phyloP scores from a whole-genome alignment of 1,284 basidiomycete species.

The Salmacisia buchloeana region DNA sequence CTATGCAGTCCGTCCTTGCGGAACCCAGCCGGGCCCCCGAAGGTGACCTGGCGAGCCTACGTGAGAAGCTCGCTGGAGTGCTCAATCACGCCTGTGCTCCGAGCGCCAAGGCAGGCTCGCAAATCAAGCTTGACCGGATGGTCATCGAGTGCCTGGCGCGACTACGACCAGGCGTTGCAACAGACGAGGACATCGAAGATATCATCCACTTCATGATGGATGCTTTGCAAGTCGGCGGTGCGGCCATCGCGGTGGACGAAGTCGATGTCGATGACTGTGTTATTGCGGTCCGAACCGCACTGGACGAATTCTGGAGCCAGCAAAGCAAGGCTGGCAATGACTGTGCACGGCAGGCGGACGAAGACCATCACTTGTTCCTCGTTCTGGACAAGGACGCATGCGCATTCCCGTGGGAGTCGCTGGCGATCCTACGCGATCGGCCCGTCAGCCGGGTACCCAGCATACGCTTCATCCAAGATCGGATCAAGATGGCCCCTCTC shows the following conservation, averaged over 20 bases:
- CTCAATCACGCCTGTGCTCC: slow-evolving; percentile 64
- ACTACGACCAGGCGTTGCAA: slow-evolving; percentile 67
- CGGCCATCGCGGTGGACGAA: slow-evolving; percentile 82
- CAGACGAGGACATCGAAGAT: slow-evolving; percentile 89
- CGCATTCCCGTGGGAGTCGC: slow-evolving; percentile 90
- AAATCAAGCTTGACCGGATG: slow-evolving; percentile 61
- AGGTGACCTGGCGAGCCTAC: slow-evolving; percentile 9
- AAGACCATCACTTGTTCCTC: slow-evolving; percentile 70
- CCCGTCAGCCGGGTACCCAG: slow-evolving; percentile 87
- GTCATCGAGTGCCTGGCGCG: slow-evolving; percentile 80
- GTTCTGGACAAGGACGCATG: slow-evolving; percentile 86
- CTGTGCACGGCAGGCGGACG: slow-evolving; percentile 53
- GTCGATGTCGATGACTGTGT: slow-evolving; percentile 81
- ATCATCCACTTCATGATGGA: slow-evolving; percentile 89
- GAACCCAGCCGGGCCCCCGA: not conserved
- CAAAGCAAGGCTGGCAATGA: slow-evolving; percentile 41
- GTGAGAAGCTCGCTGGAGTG: slow-evolving; percentile 63
- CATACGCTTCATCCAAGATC: slow-evolving; percentile 77
- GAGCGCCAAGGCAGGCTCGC: slow-evolving; percentile 50
- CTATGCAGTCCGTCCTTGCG: slow-evolving; percentile 17
- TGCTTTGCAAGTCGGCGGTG: slow-evolving; percentile 84
- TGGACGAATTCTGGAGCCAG: slow-evolving; percentile 36
- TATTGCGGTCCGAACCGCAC: slow-evolving; percentile 34
- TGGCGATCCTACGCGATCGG: slow-evolving; percentile 74
- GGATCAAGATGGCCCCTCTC: slow-evolving; percentile 53